Percentiles rank a stretch among this genome's conserved stretches.
Conservation (phyloP, 2,329 filamentous ascomycete species). For the Apiospora arundinis region DNA sequence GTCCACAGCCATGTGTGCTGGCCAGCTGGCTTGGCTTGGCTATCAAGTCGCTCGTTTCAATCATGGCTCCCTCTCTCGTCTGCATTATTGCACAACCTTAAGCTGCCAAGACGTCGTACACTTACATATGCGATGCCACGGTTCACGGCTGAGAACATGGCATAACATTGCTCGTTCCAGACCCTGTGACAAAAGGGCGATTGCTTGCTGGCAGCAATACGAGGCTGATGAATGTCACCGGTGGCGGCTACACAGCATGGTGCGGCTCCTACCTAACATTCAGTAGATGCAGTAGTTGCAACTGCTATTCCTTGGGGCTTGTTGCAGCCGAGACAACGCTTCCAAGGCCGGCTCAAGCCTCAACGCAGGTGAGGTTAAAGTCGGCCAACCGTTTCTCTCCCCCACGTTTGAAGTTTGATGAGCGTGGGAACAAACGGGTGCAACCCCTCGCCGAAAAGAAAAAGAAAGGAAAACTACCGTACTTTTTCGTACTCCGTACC, state of each 20-base stretch:
- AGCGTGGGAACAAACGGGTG: conserved; percentile 13
- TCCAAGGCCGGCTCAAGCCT: not conserved
- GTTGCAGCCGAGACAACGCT: conserved; percentile 12
- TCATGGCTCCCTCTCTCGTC: no score
- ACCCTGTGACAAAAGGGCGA: not conserved
- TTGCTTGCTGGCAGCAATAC: not conserved
- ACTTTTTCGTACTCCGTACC: not conserved
- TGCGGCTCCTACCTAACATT: not conserved
- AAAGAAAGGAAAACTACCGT: not conserved
- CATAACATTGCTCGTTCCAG: not conserved
- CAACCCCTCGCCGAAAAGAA: not conserved
- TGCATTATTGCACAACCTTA: not conserved
- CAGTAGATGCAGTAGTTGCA: not conserved
- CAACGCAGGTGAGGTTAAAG: not conserved
- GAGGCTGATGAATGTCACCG: not conserved
- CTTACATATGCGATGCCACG: not conserved
- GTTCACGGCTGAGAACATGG: not conserved
- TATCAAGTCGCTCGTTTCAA: not conserved
- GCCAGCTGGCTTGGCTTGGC: not conserved
- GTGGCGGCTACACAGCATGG: not conserved
- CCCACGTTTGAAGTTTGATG: conserved; percentile 14
- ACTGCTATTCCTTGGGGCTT: not conserved
- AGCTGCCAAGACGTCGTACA: not conserved
- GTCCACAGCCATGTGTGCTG: not conserved
- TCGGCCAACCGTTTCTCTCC: conserved; percentile 5